phyloP scores from a whole-genome alignment of 495 filamentous ascomycete genomes.

The Amphirosellinia nigrospora region DNA sequence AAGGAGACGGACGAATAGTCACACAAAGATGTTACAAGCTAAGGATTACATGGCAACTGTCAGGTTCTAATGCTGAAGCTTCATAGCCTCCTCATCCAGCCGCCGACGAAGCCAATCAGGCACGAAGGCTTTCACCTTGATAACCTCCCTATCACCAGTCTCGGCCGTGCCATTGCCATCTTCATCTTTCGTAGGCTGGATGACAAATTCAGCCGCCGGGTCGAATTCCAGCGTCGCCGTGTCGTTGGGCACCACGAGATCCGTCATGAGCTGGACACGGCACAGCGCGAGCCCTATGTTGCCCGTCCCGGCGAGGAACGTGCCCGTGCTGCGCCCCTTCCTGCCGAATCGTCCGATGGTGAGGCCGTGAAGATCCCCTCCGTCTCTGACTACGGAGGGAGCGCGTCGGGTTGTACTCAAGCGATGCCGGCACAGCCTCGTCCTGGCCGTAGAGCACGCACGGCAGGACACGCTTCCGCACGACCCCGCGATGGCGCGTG shows the following conservation, averaged over 20 bases:
- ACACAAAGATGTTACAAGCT: neutral
- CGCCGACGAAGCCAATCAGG: slow-evolving; percentile 72
- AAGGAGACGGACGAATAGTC: neutral
- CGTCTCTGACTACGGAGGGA: slow-evolving; percentile 3
- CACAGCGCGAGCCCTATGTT: slow-evolving; percentile 91
- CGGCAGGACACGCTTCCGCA: slow-evolving; percentile 88
- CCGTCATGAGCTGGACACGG: slow-evolving; percentile 88
- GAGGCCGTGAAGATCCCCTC: slow-evolving; percentile 38
- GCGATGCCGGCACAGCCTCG: slow-evolving; percentile 36
- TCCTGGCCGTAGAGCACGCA: slow-evolving; percentile 68
- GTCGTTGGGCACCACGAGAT: slow-evolving; percentile 68
- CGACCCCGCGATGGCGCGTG: slow-evolving; percentile 90
- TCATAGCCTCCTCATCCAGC: slow-evolving; percentile 25
- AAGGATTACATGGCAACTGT: neutral
- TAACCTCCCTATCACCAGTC: slow-evolving; percentile 26
- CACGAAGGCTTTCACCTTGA: slow-evolving; percentile 85
- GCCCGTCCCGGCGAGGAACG: slow-evolving; percentile 74
- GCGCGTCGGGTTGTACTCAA: slow-evolving; percentile 54
- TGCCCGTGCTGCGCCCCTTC: slow-evolving; percentile 74
- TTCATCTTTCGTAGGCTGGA: slow-evolving; percentile 41
- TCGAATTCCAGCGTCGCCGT: slow-evolving; percentile 53
- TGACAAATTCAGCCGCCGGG: slow-evolving; percentile 51
- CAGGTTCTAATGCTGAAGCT: neutral
- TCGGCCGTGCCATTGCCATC: neutral
- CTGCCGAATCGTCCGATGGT: slow-evolving; percentile 51